These are phyloP conservation scores for Paraphoma chrysanthemicola DNA, from an alignment of 2,329 filamentous ascomycete species.

Conservation along the genomic window DNA sequence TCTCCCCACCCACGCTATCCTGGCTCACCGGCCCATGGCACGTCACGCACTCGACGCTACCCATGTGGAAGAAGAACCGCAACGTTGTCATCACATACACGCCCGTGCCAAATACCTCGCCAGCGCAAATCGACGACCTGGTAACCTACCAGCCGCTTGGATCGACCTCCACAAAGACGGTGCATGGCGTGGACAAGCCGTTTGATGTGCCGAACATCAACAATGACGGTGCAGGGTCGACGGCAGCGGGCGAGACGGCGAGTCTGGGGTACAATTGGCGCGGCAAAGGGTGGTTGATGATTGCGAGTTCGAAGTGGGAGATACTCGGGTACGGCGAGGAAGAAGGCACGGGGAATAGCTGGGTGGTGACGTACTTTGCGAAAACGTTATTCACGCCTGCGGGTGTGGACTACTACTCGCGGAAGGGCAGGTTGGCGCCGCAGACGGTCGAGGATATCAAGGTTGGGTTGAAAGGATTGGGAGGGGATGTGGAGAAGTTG, in stretches of 20 bases:
- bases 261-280: slow-evolving; percentile 66
- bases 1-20: slow-evolving; percentile 45
- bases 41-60: slow-evolving; percentile 49
- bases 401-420: slow-evolving; percentile 79
- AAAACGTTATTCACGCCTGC: slow-evolving; percentile 84
- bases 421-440: slow-evolving; percentile 63
- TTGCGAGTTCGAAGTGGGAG: slow-evolving; percentile 81
- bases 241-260: slow-evolving; percentile 56
- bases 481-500: slow-evolving; percentile 62
- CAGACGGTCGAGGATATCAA: slow-evolving; percentile 65
- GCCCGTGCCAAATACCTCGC: slow-evolving; percentile 37
- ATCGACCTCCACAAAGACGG: slow-evolving; percentile 61
- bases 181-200: slow-evolving; percentile 70
- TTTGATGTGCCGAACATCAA: slow-evolving; percentile 31
- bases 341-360: slow-evolving; percentile 58
- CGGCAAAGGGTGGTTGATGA: slow-evolving; percentile 75
- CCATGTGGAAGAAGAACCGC: slow-evolving; percentile 79
- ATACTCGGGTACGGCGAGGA: slow-evolving; percentile 75
- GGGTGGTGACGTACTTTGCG: slow-evolving; percentile 85
- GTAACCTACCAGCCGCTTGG: slow-evolving; percentile 71
- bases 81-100: slow-evolving; percentile 84
- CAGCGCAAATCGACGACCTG: slow-evolving; percentile 68
- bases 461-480: slow-evolving; percentile 60
- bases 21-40: slow-evolving; percentile 45
- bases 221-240: slow-evolving; percentile 2